Evolutionary conservation across 139 green algal species (phyloP).

Genomic region (Chlamydomonas schloesseri): DNA sequence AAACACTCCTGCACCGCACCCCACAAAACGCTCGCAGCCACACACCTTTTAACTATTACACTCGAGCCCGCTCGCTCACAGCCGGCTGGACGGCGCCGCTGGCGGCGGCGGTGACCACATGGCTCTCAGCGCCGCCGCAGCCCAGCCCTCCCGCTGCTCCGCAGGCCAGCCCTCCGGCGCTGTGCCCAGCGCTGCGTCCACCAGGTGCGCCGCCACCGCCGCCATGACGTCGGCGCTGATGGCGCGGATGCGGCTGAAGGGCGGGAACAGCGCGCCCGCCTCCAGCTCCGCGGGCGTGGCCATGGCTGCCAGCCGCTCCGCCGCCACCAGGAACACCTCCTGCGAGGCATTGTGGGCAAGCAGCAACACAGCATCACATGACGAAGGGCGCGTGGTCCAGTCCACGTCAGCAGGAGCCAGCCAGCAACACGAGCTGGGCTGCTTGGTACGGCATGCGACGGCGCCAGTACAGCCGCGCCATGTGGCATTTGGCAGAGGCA

Average conservation of each 20-base stretch:
- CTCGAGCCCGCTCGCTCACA: too few relatives aligned
- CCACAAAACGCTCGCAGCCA: too few relatives aligned
- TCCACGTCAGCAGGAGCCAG: too few relatives aligned
- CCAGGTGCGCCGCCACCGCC: constrained; percentile 19
- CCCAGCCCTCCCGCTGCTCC: too few relatives aligned
- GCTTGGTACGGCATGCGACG: too few relatives aligned
- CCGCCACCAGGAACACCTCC: constrained; percentile 80
- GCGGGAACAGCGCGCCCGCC: constrained; percentile 55
- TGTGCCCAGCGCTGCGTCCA: constrained; percentile 11
- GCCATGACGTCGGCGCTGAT: constrained; percentile 48
- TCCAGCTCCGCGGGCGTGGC: constrained; percentile 18
- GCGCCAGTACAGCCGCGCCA: too few relatives aligned
- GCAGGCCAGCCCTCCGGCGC: constrained; percentile 38
- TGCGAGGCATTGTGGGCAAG: not conserved
- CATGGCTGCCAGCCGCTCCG: constrained; percentile 71
- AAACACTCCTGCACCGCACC: too few relatives aligned
- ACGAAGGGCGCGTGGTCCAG: not conserved
- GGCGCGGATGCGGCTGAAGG: constrained; percentile 63
- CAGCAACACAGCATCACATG: not conserved
- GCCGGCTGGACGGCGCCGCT: too few relatives aligned
- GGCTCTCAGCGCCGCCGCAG: too few relatives aligned
- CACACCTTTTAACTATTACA: too few relatives aligned
- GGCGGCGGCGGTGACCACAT: too few relatives aligned
- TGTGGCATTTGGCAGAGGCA: too few relatives aligned
- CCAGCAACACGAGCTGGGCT: not conserved